Base-by-base conservation (phyloP, 306 rosid species). In the Bauhinia variegata region DNA sequence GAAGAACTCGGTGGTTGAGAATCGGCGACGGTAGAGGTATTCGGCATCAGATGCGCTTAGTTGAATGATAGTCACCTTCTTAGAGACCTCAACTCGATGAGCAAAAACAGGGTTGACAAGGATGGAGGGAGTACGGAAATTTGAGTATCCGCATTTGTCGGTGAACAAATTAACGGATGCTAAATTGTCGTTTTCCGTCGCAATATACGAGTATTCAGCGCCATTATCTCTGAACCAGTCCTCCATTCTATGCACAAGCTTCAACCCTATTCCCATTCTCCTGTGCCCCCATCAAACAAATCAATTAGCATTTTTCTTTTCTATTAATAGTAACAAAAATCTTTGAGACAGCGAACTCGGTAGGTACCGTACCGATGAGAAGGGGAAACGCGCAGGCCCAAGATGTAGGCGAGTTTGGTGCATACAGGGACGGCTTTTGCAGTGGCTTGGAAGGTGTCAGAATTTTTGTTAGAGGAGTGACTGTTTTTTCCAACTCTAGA, bases 361-460 rank as follows among this genome's bases (percentile, higher is more conserved):
- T n/a, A n/a, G 1, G 47, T 49, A 93, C 99, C 99, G 47, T 49
- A 93, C 99, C 99, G 65, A 64, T 86, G 92, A 50, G 83, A 64
- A 8, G 99, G 96, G 6, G 99, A 90, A 41, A 93, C 97, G 0
- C 99, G 99, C 13, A 93, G 97, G 79, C 99, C 99, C 17, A 93
- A 61, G 42, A 90, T 77, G 86, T 93, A 90, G 2, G 97, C 96
- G 13, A 90, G 70, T 63, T 84, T 93, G 59, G 95, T 86, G 75
- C 68, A 90, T 4, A 93, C 78, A 8, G 96, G 98, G 33, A 84
- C 64, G 3, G 78, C 80, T 30, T 74, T 87, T 10, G 52, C 12
- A 38, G 19, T 17, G 15, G 33, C 4, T 28, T 64, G 54, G 56
- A 44, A 5, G 36, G 49, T 38, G 48, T 73, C 71, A n/a, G 12